These are phyloP conservation scores for Serendipita indica DNA, from an alignment of 768 basidiomycete genomes.

Conservation along the genomic window DNA sequence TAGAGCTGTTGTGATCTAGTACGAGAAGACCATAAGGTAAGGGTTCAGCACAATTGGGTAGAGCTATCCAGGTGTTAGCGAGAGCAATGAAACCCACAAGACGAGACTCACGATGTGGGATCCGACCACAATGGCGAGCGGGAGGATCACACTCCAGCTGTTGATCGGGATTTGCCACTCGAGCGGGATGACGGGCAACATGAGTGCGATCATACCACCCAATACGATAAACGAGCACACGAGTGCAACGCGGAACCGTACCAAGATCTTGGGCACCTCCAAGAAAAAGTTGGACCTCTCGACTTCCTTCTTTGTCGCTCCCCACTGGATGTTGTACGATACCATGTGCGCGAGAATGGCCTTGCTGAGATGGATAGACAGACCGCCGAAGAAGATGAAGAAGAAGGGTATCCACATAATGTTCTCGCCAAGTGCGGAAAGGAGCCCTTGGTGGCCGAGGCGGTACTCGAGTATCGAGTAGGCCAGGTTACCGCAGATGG, in stretches of 20 bases:
- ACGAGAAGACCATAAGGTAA: conserved; percentile 76
- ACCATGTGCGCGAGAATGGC: conserved; percentile 42
- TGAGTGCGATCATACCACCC: conserved; percentile 42
- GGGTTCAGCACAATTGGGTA: conserved; percentile 67
- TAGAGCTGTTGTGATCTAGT: no score
- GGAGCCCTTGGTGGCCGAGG: conserved; percentile 39
- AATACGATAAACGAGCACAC: conserved; percentile 37
- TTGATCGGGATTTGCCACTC: conserved; percentile 48
- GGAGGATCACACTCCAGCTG: conserved; percentile 65
- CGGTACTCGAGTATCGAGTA: conserved; percentile 58
- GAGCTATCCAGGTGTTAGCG: not conserved
- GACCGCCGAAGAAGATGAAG: conserved; percentile 69
- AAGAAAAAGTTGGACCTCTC: conserved; percentile 82
- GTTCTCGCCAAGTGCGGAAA: conserved; percentile 41
- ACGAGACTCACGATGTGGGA: conserved; percentile 58
- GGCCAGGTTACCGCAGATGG: conserved; percentile 50
- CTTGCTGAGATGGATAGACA: conserved; percentile 52
- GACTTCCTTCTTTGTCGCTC: conserved; percentile 71
- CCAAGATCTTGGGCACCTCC: conserved; percentile 71
- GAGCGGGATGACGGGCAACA: conserved; percentile 36
- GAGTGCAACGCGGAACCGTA: conserved; percentile 59
- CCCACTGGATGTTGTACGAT: conserved; percentile 52
- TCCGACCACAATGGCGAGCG: conserved; percentile 48
- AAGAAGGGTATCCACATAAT: conserved; percentile 60
- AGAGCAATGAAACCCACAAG: conserved; percentile 28